phyloP scores from a whole-genome alignment of 2,329 filamentous ascomycete genomes.

The Pseudogymnoascus sp. region DNA sequence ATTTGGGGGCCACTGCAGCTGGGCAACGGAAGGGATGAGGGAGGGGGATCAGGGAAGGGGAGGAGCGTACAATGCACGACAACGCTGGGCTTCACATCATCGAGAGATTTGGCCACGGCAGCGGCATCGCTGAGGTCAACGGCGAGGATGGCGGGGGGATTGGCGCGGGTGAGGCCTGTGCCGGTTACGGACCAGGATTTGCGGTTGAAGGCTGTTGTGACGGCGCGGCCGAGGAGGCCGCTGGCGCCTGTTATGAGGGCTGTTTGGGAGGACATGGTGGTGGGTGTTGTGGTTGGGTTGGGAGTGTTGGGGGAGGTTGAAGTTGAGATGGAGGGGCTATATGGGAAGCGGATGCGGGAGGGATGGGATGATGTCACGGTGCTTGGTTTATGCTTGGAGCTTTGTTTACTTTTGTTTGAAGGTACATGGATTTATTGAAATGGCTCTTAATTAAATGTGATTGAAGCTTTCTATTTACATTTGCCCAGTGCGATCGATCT shows the following conservation, averaged over 20 bases:
- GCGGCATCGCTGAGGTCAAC: slow-evolving; percentile 25
- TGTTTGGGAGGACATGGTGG: slow-evolving; percentile 32
- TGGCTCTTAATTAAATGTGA: background rate
- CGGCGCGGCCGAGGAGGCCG: slow-evolving; percentile 72
- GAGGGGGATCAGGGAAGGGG: no score
- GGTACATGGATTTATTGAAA: background rate
- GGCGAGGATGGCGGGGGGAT: slow-evolving; percentile 54
- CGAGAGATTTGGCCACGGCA: slow-evolving; percentile 42
- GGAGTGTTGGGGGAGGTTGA: background rate
- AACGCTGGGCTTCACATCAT: slow-evolving; percentile 55
- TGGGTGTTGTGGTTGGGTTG: slow-evolving; percentile 11
- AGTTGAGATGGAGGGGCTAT: background rate
- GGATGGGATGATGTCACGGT: slow-evolving; percentile 2
- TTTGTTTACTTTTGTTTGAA: background rate
- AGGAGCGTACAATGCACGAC: slow-evolving; percentile 65
- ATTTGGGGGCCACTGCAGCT: no score
- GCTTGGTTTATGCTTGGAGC: background rate
- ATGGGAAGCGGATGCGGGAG: background rate
- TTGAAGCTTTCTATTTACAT: background rate
- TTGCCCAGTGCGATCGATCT: background rate
- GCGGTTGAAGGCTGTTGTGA: slow-evolving; percentile 60
- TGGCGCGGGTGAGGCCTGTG: slow-evolving; percentile 65
- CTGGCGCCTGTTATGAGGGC: slow-evolving; percentile 78
- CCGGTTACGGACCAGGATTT: slow-evolving; percentile 63
- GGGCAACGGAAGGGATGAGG: no score